Evolutionary conservation across 2,329 filamentous ascomycete species (phyloP).

Genomic region (Aplosporella prunicola): DNA sequence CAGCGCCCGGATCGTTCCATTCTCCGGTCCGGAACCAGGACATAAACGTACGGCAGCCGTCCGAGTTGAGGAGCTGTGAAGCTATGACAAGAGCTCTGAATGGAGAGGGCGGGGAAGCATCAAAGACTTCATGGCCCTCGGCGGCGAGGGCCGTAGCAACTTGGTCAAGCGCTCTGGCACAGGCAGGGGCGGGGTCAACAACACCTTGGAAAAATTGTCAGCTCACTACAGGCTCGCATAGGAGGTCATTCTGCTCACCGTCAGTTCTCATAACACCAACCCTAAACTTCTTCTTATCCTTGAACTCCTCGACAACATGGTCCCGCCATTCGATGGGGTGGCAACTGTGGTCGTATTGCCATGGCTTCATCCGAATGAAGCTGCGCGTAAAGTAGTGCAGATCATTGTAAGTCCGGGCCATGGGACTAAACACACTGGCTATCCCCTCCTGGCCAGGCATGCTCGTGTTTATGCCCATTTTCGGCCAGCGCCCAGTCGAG

Average conservation of each 20-base stretch:
- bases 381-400: conserved; percentile 74
- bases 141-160: conserved; percentile 58
- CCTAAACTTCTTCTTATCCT: conserved; percentile 53
- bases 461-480: conserved; percentile 70
- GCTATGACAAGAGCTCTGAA: conserved; percentile 63
- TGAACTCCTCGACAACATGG: conserved; percentile 50
- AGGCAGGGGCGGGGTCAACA: conserved; percentile 78
- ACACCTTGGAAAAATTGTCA: conserved; percentile 44
- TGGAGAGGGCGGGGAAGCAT: conserved; percentile 55
- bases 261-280: conserved; percentile 73
- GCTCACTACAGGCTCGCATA: neutral
- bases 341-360: conserved; percentile 79
- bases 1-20: conserved; percentile 67
- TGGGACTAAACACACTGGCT: conserved; percentile 80
- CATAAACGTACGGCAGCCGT: conserved; percentile 72
- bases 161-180: conserved; percentile 62
- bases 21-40: conserved; percentile 69
- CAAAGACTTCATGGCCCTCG: conserved; percentile 65
- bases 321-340: conserved; percentile 75
- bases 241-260: conserved; percentile 33
- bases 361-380: conserved; percentile 72
- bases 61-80: conserved; percentile 71
- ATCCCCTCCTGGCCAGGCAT: conserved; percentile 92
- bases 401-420: conserved; percentile 78
- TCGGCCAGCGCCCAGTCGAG: conserved; percentile 84